A percentile compares a stretch with the other conserved stretches of the same genome.
phyloP scores from a whole-genome alignment of 2,329 filamentous ascomycete species.

The Colletotrichum orchidophilum region DNA sequence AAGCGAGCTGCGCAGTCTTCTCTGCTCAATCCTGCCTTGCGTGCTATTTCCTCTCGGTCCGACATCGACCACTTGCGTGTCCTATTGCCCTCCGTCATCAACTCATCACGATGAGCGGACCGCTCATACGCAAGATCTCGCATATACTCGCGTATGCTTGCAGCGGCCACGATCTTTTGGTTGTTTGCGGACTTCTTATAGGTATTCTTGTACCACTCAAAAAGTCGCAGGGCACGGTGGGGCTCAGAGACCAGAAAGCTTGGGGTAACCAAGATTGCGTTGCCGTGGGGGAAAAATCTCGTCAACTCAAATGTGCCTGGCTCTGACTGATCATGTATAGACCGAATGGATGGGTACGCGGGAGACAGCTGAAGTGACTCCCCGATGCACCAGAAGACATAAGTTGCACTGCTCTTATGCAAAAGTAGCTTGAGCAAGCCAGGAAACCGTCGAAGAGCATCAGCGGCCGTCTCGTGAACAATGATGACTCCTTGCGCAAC shows the following conservation, averaged over 20 bases:
- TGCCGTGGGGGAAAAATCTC: slow-evolving; percentile 43
- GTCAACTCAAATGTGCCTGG: slow-evolving; percentile 24
- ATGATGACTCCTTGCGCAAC: slow-evolving; percentile 47
- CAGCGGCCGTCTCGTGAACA: slow-evolving; percentile 54
- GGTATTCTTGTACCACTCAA: slow-evolving; percentile 45
- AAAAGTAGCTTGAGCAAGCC: slow-evolving; percentile 45
- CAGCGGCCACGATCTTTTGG: slow-evolving; percentile 42
- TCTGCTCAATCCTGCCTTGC: not conserved
- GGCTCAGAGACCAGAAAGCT: slow-evolving; percentile 53
- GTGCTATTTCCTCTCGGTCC: not conserved
- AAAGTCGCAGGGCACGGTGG: slow-evolving; percentile 42
- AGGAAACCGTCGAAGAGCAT: slow-evolving; percentile 51
- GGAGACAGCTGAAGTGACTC: slow-evolving; percentile 41
- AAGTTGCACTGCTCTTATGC: slow-evolving; percentile 37
- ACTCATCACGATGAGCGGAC: not conserved
- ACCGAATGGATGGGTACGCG: slow-evolving; percentile 31
- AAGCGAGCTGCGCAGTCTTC: slow-evolving; percentile 29
- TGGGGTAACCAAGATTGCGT: slow-evolving; percentile 50
- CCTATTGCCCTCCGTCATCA: not conserved
- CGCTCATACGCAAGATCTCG: slow-evolving; percentile 36
- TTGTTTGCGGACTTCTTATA: not conserved
- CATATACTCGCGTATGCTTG: slow-evolving; percentile 42
- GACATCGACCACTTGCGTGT: not conserved
- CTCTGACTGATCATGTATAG: not conserved
- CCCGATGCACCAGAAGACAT: slow-evolving; percentile 52